Percentiles rank a stretch among this genome's conserved stretches.
These are phyloP conservation scores for Lathyrus aphaca DNA, from an alignment of 306 rosid species.

Conservation along the genomic window DNA sequence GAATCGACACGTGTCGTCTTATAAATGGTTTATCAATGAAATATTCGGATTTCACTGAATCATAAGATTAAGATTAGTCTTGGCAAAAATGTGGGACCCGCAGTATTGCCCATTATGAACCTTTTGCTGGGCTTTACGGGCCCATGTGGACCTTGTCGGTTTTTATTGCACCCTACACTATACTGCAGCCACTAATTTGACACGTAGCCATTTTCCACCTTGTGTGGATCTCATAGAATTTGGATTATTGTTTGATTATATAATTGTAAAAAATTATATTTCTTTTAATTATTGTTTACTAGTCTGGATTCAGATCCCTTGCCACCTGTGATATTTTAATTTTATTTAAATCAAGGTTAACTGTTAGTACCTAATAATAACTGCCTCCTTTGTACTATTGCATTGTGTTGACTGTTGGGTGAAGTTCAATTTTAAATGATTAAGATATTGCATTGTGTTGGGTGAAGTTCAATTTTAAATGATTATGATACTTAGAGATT, in stretches of 20 bases:
- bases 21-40: not conserved
- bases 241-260: not conserved
- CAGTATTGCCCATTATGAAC: conserved; percentile 10
- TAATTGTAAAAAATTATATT: not conserved
- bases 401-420: not conserved
- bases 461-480: not conserved
- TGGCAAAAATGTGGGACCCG: conserved; percentile 23
- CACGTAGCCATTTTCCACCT: conserved; percentile 45
- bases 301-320: conserved; percentile 32
- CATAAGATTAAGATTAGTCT: conserved; percentile 19
- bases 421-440: not conserved
- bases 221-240: conserved; percentile 37
- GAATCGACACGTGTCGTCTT: conserved; percentile 14
- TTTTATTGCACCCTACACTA: conserved; percentile 34
- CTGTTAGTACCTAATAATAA: conserved; percentile 5
- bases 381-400: not conserved
- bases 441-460: not conserved
- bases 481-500: not conserved
- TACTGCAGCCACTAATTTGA: conserved; percentile 14
- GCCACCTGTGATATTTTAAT: conserved; percentile 32
- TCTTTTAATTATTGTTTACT: not conserved
- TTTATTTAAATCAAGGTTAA: not conserved
- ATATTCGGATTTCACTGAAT: conserved; percentile 5
- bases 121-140: conserved; percentile 8
- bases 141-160: conserved; percentile 38